A percentile compares a stretch with the other conserved stretches of the same genome.
These are phyloP conservation scores for Rhinocladiella similis DNA, from an alignment of 2,329 filamentous ascomycete genomes.

Conservation along the genomic window DNA sequence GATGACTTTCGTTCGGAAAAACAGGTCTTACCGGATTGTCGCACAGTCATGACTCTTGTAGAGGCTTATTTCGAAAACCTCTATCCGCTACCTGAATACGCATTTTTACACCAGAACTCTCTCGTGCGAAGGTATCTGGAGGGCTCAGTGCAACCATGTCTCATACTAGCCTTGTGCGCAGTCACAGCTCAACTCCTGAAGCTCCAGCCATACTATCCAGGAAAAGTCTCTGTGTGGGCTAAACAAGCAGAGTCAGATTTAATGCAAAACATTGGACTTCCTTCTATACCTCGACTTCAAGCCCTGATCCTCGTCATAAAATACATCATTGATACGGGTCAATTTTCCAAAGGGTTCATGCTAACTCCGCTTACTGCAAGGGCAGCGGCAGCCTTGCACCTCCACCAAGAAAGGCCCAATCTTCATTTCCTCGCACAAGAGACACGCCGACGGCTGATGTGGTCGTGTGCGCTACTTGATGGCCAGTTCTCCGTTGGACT, in stretches of 20 bases:
- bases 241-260: conserved; percentile 16
- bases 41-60: not conserved
- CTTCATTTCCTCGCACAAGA: conserved; percentile 45
- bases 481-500: conserved; percentile 50
- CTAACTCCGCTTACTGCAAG: conserved; percentile 18
- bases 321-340: conserved; percentile 15
- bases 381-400: conserved; percentile 51
- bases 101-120: conserved; percentile 33
- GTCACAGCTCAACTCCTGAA: conserved; percentile 17
- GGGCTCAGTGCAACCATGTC: conserved; percentile 16
- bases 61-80: conserved; percentile 17
- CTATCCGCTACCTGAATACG: conserved; percentile 29
- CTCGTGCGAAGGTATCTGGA: conserved; percentile 28
- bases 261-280: conserved; percentile 13
- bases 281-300: conserved; percentile 21
- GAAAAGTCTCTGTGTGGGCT: conserved; percentile 13
- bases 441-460: conserved; percentile 49
- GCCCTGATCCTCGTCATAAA: conserved; percentile 19
- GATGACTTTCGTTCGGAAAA: too few species aligned
- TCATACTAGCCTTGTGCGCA: conserved; percentile 21
- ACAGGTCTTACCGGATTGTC: too few species aligned
- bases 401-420: conserved; percentile 51
- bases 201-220: conserved; percentile 11
- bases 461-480: conserved; percentile 52
- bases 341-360: conserved; percentile 24